Conservation (phyloP, 2,329 filamentous ascomycete species). For the Colletotrichum musicola region DNA sequence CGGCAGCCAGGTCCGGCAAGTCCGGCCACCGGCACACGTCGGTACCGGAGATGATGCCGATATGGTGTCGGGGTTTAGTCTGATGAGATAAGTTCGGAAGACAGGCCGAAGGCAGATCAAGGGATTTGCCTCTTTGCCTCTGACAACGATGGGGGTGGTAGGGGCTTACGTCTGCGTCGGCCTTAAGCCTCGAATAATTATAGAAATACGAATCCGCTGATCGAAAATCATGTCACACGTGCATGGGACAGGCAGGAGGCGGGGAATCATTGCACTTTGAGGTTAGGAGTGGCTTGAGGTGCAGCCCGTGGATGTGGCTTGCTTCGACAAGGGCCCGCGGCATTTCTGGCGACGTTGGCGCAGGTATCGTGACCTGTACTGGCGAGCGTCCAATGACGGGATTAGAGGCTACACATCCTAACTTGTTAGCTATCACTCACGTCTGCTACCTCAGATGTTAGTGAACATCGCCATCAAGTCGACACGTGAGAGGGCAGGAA, state of each 20-base stretch:
- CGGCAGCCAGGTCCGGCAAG: not conserved
- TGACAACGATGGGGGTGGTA: not conserved
- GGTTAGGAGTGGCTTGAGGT: conserved; percentile 23
- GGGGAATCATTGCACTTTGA: conserved; percentile 10
- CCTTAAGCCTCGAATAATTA: not conserved
- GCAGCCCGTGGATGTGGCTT: conserved; percentile 16
- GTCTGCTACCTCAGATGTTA: too few species aligned
- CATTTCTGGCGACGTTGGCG: not conserved
- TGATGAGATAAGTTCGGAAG: not conserved
- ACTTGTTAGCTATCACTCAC: too few species aligned
- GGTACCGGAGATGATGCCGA: conserved; percentile 8
- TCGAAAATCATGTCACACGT: conserved; percentile 19
- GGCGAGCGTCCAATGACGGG: not conserved
- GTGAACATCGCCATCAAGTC: too few species aligned
- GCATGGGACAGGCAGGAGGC: conserved; percentile 25
- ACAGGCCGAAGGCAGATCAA: conserved; percentile 10
- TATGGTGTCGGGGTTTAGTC: not conserved
- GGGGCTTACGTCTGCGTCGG: conserved; percentile 5
- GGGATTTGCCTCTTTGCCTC: not conserved
- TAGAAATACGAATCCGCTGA: conserved; percentile 7
- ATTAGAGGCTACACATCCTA: too few species aligned
- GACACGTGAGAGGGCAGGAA: too few species aligned
- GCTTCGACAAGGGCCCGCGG: not conserved
- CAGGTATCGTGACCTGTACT: not conserved
- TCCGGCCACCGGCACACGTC: conserved; percentile 1